Evolutionary conservation across 2,329 filamentous ascomycete species (phyloP).

Genomic region (Penicillium sp.): DNA sequence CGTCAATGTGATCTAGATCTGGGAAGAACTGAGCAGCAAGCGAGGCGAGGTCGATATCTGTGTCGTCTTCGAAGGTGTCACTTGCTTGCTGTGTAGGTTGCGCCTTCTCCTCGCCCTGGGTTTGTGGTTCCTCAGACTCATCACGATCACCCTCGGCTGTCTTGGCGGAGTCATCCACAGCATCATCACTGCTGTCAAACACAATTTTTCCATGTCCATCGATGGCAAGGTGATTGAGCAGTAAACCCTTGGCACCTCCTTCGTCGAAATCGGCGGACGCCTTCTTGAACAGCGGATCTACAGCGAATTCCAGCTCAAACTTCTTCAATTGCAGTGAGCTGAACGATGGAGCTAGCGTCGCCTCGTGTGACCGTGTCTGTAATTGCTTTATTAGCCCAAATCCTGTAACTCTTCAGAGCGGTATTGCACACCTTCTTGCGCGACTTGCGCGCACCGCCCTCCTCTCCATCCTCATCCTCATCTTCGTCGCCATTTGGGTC

Average conservation of each 20-base stretch:
- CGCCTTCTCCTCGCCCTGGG: constrained; percentile 45
- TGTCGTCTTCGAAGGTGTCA: constrained; percentile 47
- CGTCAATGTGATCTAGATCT: constrained; percentile 68
- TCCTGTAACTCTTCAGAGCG: background rate
- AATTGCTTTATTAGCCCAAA: background rate
- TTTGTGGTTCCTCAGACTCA: constrained; percentile 46
- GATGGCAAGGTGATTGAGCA: constrained; percentile 95
- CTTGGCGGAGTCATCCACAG: constrained; percentile 50
- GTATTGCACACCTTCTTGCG: constrained; percentile 62
- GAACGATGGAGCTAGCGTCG: constrained; percentile 87
- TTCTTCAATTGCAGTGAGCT: constrained; percentile 89
- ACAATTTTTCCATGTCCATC: constrained; percentile 89
- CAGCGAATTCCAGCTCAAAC: constrained; percentile 92
- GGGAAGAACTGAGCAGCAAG: constrained; percentile 82
- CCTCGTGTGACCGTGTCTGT: constrained; percentile 72
- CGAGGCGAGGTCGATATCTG: constrained; percentile 72
- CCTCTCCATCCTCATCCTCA: constrained; percentile 56
- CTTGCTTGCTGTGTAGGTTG: constrained; percentile 32
- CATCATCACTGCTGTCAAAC: constrained; percentile 95
- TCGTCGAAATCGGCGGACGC: constrained; percentile 98
- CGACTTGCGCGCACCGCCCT: constrained; percentile 49
- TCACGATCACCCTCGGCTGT: constrained; percentile 33
- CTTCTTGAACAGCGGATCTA: constrained; percentile 98
- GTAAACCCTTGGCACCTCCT: constrained; percentile 88
- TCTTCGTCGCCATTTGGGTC: constrained; percentile 62